These are phyloP conservation scores for Fusarium sterilihyphosum DNA, from an alignment of 2,329 filamentous ascomycete species.

Conservation along the genomic window DNA sequence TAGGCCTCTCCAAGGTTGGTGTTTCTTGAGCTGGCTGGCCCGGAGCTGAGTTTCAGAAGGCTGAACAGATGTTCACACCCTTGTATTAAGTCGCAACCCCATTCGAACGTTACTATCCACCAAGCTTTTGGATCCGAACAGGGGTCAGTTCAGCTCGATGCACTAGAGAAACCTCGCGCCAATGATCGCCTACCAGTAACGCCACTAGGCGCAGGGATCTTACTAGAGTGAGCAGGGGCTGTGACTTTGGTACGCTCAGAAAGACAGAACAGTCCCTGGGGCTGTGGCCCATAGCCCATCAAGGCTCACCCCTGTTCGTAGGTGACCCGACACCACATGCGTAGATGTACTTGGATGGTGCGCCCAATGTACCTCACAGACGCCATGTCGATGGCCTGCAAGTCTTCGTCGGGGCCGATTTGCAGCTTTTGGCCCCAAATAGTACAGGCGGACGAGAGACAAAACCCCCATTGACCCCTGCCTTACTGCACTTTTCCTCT, in stretches of 20 bases:
- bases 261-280: not conserved
- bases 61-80: not conserved
- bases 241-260: constrained; percentile 5
- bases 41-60: constrained; percentile 18
- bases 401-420: constrained; percentile 1
- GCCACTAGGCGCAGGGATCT: constrained; percentile 18
- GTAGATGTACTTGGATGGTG: not conserved
- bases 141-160: constrained; percentile 33
- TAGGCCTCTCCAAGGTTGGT: not conserved
- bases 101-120: not conserved
- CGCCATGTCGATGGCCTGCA: constrained; percentile 2
- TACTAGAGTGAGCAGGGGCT: constrained; percentile 12
- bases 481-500: not conserved
- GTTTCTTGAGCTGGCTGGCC: constrained; percentile 2
- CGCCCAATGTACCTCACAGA: constrained; percentile 2
- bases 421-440: constrained; percentile 2
- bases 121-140: constrained; percentile 3
- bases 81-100: not conserved
- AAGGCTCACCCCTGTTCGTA: constrained; percentile 13
- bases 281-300: not conserved
- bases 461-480: constrained; percentile 32
- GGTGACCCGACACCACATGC: not conserved
- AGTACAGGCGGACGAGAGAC: constrained; percentile 16
- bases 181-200: constrained; percentile 21
- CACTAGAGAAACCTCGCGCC: constrained; percentile 24